Conservation (phyloP, 331 rosid species). For the Telfairia occidentalis region DNA sequence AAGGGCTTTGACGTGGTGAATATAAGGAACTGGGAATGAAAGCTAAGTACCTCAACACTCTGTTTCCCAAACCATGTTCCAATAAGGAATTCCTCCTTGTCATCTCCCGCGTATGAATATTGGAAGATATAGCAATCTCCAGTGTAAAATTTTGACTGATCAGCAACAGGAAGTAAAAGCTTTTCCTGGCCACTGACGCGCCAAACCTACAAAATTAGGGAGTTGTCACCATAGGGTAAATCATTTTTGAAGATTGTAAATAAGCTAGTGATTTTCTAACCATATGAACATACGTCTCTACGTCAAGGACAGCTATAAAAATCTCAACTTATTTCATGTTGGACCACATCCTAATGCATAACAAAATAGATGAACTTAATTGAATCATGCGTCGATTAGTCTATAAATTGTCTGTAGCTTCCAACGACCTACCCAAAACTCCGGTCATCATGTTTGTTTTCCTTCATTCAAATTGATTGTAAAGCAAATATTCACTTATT, state of each 20-base stretch:
- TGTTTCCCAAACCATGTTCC: conserved; percentile 91
- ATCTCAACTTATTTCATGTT: neutral
- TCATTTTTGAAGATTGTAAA: neutral
- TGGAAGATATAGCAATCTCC: conserved; percentile 94
- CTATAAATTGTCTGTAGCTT: neutral
- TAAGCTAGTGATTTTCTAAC: neutral
- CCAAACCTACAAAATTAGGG: conserved; percentile 65
- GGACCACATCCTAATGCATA: neutral
- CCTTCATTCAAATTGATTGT: neutral
- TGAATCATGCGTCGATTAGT: neutral
- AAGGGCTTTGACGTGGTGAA: neutral
- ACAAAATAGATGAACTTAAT: neutral
- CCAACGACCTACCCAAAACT: neutral
- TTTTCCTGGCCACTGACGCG: conserved; percentile 79
- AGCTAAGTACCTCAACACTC: conserved; percentile 68
- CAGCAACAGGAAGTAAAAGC: conserved; percentile 55
- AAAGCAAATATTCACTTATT: neutral
- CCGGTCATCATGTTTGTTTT: neutral
- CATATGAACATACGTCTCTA: neutral
- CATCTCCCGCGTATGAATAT: conserved; percentile 90
- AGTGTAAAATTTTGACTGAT: conserved; percentile 79
- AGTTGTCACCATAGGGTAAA: conserved; percentile 23
- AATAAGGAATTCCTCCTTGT: conserved; percentile 68
- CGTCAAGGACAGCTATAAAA: neutral
- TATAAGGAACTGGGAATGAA: neutral